Evolutionary conservation across 2,329 filamentous ascomycete genomes (phyloP), one percentile per base, ranked within the genome.

Genomic region (Botrytis galanthina): DNA sequence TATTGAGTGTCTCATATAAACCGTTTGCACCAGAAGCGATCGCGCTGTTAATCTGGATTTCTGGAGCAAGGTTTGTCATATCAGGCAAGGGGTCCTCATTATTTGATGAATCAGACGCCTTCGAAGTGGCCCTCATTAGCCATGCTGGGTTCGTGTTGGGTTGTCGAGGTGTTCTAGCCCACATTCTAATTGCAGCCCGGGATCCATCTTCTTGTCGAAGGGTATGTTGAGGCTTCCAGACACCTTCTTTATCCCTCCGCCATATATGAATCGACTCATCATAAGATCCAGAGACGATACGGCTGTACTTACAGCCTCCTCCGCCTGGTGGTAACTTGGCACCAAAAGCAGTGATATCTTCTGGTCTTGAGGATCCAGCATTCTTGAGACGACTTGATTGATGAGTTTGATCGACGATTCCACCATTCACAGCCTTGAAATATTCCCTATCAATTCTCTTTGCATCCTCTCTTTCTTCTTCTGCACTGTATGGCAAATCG

Each of bases 211-310:
- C 91, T 80, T 97, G 93, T 57, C 90, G 87, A 16, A 97, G 85
- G 62, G 89, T 89, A 76, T 95, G 93, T 48, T 90, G 90, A 71
- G 91, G 89, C 77, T 91, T 91, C 95, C 96, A 98, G 39, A 92
- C 89, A 3, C 95, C 95, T 77, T 96, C 91, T 76, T 90, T 89
- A 76, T 97, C 92, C 75, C 93, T 91, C 77, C 93, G 92, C 96
- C 96, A 99, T 73, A 99, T 93, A 77, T 98, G 95, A 78, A 99
- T 94, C 18, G 91, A 95, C 83, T 97, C 94, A 78, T 99, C 96
- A 78, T 99, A 99, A 0, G 94, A 97, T 3, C 96, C 96, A 10
- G 95, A 98, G 5, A 99, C 94, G 74, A 99, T 99, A n/a, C 95
- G 91, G 16, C 92, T 94, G 85, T 95, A 98, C 77, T 88, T 91